Base-by-base conservation (phyloP, 116 monocot species). In the Iris pallida region DNA sequence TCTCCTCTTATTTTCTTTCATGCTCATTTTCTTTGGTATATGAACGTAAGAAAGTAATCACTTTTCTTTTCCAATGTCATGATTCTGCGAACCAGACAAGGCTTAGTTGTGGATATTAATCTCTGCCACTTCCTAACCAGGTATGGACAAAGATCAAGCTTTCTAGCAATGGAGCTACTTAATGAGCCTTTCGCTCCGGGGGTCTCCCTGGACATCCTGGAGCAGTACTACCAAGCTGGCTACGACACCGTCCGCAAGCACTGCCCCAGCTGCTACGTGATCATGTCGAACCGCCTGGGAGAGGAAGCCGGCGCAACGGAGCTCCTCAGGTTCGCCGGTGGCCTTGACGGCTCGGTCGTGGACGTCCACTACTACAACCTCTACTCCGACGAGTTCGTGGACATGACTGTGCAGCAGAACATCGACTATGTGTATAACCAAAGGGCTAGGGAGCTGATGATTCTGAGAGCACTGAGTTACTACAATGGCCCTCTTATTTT, bases 311-410 rank as follows among this genome's bases (percentile, higher is more conserved):
- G 66, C 1, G 11, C 75, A 0, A 81, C 68, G 0, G 84, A 93
- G 78, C 69, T 93, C 53, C 76, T 93, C 20, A 30, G 70, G 18
- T 78, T 86, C 7, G 89, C 90, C 5, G 62, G 84, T 20, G 84
- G 89, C 41, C 73, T 86, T 42, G 13, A 45, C n/a, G 52, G 79
- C 19, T 56, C 79, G 0, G 93, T 89, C 64, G 47, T 93, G 18
- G 89, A 93, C 52, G 82, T 89, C 9, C 93, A 93, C 71, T 93
- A 89, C 82, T 93, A 93, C 77, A 89, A 86, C 58, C 68, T 93
- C 13, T 93, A 61, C 79, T 45, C 57, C 8, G 14, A 45, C n/a
- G 3, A 7, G 7, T 86, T 93, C 55, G 18, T 69, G 6, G 43
- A 18, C 70, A 52, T 83, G 57, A 74, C 74, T 0, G 86, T 78